These are phyloP conservation scores for Diaporthe citriasiana DNA, from an alignment of 2,329 filamentous ascomycete genomes.

Conservation along the genomic window DNA sequence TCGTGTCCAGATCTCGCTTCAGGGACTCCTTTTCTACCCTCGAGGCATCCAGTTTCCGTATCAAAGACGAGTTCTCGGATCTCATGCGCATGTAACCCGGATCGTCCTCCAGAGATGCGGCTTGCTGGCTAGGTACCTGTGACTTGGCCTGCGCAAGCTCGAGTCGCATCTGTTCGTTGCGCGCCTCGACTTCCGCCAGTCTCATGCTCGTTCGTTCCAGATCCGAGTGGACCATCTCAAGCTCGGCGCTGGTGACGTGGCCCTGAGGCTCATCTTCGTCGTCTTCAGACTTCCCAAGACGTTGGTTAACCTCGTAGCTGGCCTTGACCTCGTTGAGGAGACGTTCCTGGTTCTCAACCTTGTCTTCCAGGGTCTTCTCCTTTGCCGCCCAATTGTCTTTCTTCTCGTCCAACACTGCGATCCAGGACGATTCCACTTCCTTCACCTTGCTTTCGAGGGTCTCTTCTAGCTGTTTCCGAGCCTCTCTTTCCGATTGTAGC, in stretches of 20 bases:
- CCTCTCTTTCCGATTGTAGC: conserved; percentile 81
- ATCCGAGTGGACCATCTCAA: conserved; percentile 94
- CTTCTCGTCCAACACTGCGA: conserved; percentile 90
- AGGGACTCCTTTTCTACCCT: conserved; percentile 87
- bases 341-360: conserved; percentile 93
- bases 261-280: conserved; percentile 65
- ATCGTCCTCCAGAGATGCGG: conserved; percentile 84
- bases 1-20: conserved; percentile 81
- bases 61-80: conserved; percentile 92
- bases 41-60: conserved; percentile 87
- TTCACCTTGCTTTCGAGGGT: conserved; percentile 84
- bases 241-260: conserved; percentile 86
- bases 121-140: conserved; percentile 72
- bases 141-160: conserved; percentile 93
- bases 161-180: conserved; percentile 92
- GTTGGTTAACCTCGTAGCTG: conserved; percentile 95
- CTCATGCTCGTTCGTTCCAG: conserved; percentile 89
- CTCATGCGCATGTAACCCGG: conserved; percentile 88
- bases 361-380: conserved; percentile 89
- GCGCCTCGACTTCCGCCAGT: conserved; percentile 90
- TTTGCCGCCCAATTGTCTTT: conserved; percentile 97
- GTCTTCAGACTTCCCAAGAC: conserved; percentile 79
- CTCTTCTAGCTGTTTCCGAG: conserved; percentile 82
- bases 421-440: conserved; percentile 92
- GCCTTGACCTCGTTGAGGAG: conserved; percentile 95